Percentiles rank a stretch among this genome's conserved stretches.
Conservation (phyloP, 768 basidiomycete genomes). For the Hypholoma sublateritium region DNA sequence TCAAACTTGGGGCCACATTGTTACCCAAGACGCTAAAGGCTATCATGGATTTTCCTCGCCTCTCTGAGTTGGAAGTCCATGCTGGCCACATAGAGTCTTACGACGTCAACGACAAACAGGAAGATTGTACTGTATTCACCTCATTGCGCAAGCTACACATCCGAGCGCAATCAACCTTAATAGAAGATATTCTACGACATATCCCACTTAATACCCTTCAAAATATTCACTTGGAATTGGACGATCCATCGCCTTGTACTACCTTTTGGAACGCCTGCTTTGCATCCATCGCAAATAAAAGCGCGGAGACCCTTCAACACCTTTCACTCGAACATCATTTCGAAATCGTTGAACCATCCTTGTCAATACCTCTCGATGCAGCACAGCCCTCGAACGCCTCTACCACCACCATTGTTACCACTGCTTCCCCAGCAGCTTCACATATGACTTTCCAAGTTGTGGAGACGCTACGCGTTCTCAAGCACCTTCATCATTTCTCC, state of each 20-base stretch:
- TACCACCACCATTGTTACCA: neutral
- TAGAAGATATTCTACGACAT: constrained; percentile 32
- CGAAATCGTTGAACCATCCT: constrained; percentile 29
- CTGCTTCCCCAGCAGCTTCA: neutral
- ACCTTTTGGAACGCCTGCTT: constrained; percentile 37
- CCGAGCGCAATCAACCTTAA: constrained; percentile 32
- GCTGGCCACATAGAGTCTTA: constrained; percentile 34
- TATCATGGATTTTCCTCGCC: constrained; percentile 34
- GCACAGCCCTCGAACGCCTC: neutral
- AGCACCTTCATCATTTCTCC: constrained; percentile 31
- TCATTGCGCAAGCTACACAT: constrained; percentile 39
- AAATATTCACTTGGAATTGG: constrained; percentile 39
- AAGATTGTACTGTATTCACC: constrained; percentile 27
- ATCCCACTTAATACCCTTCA: constrained; percentile 31
- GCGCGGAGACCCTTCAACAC: constrained; percentile 29
- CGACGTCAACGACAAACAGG: constrained; percentile 16
- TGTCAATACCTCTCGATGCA: constrained; percentile 8
- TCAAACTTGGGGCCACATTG: constrained; percentile 39
- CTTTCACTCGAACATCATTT: constrained; percentile 45
- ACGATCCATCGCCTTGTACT: constrained; percentile 20
- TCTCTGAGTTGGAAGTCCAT: constrained; percentile 44
- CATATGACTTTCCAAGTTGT: constrained; percentile 31
- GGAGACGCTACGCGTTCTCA: constrained; percentile 32
- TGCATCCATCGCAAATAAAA: constrained; percentile 24
- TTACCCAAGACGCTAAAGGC: constrained; percentile 34